Evolutionary conservation across 176 grass and related monocot species (phyloP), one percentile per base, ranked within the genome.

Genomic region (Dendrocalamus sinicus): DNA sequence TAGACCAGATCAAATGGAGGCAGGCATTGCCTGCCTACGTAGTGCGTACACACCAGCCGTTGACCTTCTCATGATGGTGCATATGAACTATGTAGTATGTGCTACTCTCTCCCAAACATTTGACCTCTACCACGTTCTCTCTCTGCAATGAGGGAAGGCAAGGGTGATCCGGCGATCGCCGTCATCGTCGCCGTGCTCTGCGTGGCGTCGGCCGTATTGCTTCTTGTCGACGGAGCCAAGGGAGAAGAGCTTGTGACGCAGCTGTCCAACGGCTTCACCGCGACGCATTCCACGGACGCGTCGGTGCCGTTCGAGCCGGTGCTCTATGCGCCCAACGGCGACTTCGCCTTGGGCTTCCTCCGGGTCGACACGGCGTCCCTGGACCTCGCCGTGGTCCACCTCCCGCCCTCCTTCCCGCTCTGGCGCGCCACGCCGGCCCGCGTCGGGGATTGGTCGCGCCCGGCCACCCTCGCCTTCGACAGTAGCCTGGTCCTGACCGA

Each of bases 271-370:
- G 89, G 89, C 37, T 96, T 93, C 89, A 83, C 70, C 2, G 89
- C 74, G 54, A 79, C 53, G 43, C 94, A 91, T 16, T 54, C 64
- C 12, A 32, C 54, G 9, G 64, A 55, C 68, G 55, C 89, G 60
- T 0, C 88, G 68, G 64, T 45, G 43, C 16, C 6, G 83, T 97
- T 97, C 67, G 80, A 94, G 72, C 82, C 86, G 5, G 59, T 94
- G 47, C 86, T 94, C 37, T 72, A 80, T 44, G 86, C 91, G 44
- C 53, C 54, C 0, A 90, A 62, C 74, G 86, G 90, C 70, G 69
- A 67, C 35, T 91, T 97, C 77, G 82, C 91, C 50, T 81, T 97
- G 2, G 94, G 90, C 64, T 97, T 97, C 90, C 89, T 97, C 79
- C 90, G 79, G 57, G 85, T 90, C 2, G 89, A 85, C 74, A 2